Evolutionary conservation across 169 alveolate species (phyloP).

Genomic region (Eimeria sp.): DNA sequence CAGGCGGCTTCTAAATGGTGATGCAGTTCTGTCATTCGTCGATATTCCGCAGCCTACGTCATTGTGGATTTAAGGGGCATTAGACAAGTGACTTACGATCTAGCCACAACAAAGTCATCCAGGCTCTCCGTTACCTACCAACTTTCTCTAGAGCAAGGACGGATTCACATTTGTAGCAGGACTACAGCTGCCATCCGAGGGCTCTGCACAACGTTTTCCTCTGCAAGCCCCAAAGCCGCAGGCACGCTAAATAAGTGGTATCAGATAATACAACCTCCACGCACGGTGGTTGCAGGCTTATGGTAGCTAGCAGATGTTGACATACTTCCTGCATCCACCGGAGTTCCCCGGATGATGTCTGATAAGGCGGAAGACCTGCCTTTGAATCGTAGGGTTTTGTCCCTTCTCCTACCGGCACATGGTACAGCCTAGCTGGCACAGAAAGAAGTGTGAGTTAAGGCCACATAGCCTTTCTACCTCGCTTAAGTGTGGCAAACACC

Average conservation of each 20-base stretch:
- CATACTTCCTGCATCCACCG: not conserved
- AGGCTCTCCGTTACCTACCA: not conserved
- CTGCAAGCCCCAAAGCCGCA: not conserved
- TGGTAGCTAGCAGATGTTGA: not conserved
- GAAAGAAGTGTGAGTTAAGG: not conserved
- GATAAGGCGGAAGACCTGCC: not conserved
- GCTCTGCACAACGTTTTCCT: not conserved
- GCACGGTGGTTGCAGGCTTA: not conserved
- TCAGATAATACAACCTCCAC: not conserved
- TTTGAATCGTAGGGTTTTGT: not conserved
- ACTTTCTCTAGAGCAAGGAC: not conserved
- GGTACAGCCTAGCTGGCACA: not conserved
- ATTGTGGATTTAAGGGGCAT: not conserved
- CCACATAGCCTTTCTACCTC: not conserved
- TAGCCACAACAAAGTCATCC: not conserved
- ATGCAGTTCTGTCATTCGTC: not conserved
- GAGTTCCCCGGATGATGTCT: not conserved
- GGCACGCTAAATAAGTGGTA: not conserved
- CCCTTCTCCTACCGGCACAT: not conserved
- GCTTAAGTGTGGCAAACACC: not conserved
- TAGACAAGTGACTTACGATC: not conserved
- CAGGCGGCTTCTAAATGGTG: not conserved
- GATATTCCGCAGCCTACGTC: not conserved
- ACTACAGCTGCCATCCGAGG: not conserved
- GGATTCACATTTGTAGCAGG: not conserved